Evolutionary conservation across 768 basidiomycete genomes (phyloP), one percentile per base, ranked within the genome.

Genomic region (Leucogyrophana mollusca): DNA sequence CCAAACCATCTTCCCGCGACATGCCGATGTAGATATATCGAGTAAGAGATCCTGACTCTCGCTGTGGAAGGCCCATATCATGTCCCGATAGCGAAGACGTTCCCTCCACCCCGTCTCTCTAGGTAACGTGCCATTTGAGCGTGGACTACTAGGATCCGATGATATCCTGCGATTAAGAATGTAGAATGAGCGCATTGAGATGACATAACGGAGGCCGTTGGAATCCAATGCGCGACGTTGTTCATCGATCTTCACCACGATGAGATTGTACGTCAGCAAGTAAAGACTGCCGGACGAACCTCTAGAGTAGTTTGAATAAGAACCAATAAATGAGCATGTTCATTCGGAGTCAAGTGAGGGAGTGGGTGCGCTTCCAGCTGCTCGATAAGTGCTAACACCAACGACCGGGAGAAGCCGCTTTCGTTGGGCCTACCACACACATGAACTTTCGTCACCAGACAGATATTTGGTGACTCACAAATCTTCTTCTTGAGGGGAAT

Each of bases 51-150:
- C 91, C 57, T 99, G 94, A 58, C 85, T 90, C 65, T 96, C 93
- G 59, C 94, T 96, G 56, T 96, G 89, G 61, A 87, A 94, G 0
- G 94, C 95, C 94, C 95, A 99, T 21, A 97, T 76, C 72, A 97
- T 91, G 64, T 99, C 95, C 25, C 96, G 82, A 65, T 88, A 94
- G 17, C 90, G 82, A 38, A 95, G 74, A n/a, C 91, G 78, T 58
- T 86, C 82, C 56, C 90, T 72, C 55, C 80, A 74, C 22, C 77
- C 82, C 33, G 79, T 76, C 51, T 68, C 69, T 27, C 70, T 68
- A n/a, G 71, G 71, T 11, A 71, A 60, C 1, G 63, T 53, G 25
- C 62, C 72, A 2, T 64, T 70, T 7, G 77, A 76, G 18, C 64
- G 60, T 27, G 78, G 77, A 36, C 76, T 75, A 38, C 68, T 73